Evolutionary conservation across 495 filamentous ascomycete genomes (phyloP).

Genomic region (Hypomontagnella monticulosa): DNA sequence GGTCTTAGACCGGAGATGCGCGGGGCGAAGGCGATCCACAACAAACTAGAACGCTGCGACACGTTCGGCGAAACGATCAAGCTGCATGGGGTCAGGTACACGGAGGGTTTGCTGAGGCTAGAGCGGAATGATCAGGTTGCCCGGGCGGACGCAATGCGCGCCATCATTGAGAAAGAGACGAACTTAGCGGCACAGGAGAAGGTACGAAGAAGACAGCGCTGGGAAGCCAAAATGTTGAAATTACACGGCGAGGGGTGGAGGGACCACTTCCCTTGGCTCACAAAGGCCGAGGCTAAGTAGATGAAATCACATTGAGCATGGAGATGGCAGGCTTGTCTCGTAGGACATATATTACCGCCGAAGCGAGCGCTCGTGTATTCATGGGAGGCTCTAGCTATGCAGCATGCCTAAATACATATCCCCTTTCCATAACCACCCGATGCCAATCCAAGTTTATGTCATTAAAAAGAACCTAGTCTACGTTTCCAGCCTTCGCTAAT

Average conservation of each 20-base stretch:
- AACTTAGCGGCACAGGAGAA: slow-evolving; percentile 55
- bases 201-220: slow-evolving; percentile 28
- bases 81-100: slow-evolving; percentile 19
- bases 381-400: slow-evolving; percentile 2
- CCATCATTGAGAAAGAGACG: slow-evolving; percentile 58
- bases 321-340: too few relatives aligned
- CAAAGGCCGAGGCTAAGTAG: too few relatives aligned
- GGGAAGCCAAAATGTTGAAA: slow-evolving; percentile 31
- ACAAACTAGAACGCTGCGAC: neutral
- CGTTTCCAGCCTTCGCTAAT: neutral
- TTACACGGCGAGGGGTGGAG: slow-evolving; percentile 32
- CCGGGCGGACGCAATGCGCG: slow-evolving; percentile 57
- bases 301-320: neutral
- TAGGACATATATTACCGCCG: too few relatives aligned
- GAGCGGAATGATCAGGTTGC: slow-evolving; percentile 47
- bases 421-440: neutral
- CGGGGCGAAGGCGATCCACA: slow-evolving; percentile 19
- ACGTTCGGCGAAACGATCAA: slow-evolving; percentile 14
- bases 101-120: slow-evolving; percentile 18
- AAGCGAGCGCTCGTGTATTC: too few relatives aligned
- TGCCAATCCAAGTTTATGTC: neutral
- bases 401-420: neutral
- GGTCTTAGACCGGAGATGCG: slow-evolving; percentile 12
- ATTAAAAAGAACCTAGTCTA: neutral
- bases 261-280: slow-evolving; percentile 18